Percentiles rank a stretch among this genome's conserved stretches.
phyloP scores from a whole-genome alignment of 129 eudicot species.

The Smallanthus sonchifolius region DNA sequence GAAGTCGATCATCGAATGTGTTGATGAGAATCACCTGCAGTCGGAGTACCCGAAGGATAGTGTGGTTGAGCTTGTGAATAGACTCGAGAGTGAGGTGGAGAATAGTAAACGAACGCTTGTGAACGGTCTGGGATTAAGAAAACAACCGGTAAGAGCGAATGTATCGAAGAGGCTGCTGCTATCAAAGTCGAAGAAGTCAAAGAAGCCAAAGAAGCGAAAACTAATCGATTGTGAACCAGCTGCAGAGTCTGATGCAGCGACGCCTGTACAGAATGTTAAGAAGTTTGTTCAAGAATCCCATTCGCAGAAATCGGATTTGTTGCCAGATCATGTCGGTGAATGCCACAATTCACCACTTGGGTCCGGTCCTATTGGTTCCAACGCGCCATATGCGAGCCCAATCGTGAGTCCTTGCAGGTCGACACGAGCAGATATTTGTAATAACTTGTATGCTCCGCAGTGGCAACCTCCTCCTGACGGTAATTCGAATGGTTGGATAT shows the following conservation, averaged over 20 bases:
- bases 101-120: not conserved
- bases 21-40: constrained; percentile 36
- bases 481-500: constrained; percentile 20
- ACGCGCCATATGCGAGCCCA: not conserved
- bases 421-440: constrained; percentile 20
- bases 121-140: not conserved
- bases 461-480: constrained; percentile 17
- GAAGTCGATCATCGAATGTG: constrained; percentile 37
- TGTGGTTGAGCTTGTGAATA: constrained; percentile 31
- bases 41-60: constrained; percentile 34
- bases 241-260: not conserved
- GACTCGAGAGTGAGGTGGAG: constrained; percentile 23
- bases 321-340: constrained; percentile 12
- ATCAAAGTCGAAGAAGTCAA: constrained; percentile 17
- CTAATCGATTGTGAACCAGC: not conserved
- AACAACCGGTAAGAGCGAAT: not conserved
- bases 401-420: not conserved
- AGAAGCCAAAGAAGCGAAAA: constrained; percentile 5
- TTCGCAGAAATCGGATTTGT: constrained; percentile 12
- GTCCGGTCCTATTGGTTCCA: constrained; percentile 6
- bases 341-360: constrained; percentile 22
- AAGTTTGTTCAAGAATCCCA: constrained; percentile 14
- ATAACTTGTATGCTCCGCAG: constrained; percentile 19
- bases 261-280: not conserved
- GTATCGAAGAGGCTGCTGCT: not conserved